Conservation (phyloP, 1,284 basidiomycete species). For the Mycena citricolor region DNA sequence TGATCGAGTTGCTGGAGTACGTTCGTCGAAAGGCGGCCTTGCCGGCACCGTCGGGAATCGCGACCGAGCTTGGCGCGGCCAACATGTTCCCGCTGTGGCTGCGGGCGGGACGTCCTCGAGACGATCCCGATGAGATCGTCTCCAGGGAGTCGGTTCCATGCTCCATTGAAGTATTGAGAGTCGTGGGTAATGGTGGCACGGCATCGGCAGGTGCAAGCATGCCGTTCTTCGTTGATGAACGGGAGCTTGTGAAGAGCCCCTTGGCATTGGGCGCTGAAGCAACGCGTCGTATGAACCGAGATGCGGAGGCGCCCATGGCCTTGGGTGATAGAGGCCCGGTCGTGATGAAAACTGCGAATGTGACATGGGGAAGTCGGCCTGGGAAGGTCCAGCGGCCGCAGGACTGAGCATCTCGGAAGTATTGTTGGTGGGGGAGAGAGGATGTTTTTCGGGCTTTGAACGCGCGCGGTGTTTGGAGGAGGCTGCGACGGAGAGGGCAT, state of each 20-base stretch:
- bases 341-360: constrained; percentile 38
- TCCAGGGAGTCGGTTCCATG: constrained; percentile 68
- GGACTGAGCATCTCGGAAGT: no score
- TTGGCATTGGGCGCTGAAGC: constrained; percentile 97
- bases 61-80: constrained; percentile 35
- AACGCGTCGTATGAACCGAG: constrained; percentile 89
- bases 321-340: constrained; percentile 55
- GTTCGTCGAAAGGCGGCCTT: constrained; percentile 86
- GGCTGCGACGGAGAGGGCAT: constrained; percentile 35
- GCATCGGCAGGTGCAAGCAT: constrained; percentile 66
- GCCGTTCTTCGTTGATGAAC: constrained; percentile 69
- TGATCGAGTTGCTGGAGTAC: constrained; percentile 97
- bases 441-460: constrained; percentile 61
- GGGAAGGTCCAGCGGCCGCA: constrained; percentile 38
- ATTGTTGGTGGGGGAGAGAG: constrained; percentile 33
- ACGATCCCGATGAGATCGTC: constrained; percentile 71
- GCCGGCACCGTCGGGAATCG: constrained; percentile 47
- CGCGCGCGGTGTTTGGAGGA: constrained; percentile 41
- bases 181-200: constrained; percentile 49
- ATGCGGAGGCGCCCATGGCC: constrained; percentile 65
- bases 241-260: constrained; percentile 72
- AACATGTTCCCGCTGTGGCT: constrained; percentile 20
- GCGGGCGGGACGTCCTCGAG: constrained; percentile 44
- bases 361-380: constrained; percentile 37
- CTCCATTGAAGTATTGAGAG: constrained; percentile 49